Base-by-base conservation (phyloP, 768 basidiomycete genomes). In the Hygrophorus pudorinus region DNA sequence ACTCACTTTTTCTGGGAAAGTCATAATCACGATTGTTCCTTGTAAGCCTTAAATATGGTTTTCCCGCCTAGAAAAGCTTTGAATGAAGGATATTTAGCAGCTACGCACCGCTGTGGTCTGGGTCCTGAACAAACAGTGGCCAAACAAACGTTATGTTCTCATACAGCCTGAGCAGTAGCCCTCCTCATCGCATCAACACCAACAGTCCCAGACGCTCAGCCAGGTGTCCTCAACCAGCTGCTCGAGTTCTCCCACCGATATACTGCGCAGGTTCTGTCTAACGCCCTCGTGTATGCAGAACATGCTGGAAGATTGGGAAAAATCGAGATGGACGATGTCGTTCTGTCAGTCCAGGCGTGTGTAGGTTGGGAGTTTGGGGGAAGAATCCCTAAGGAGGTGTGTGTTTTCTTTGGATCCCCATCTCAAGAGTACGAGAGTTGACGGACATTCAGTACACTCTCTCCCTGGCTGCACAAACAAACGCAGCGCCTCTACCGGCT, bases 301-400 rank as follows among this genome's bases (percentile, higher is more conserved):
- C 88, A 91, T 57, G 88, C 84, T 14, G 84, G 85, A 11, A 72
- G 80, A 35, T 59, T 76, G 2, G 83, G 81, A 47, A 88, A 84
- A 65, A 70, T 91, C 44, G 87, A 89, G 51, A 76, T 81, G 70
- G 87, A 91, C 50, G 88, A 91, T 61, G 67, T 86, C 38, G 73
- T 76, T 3, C 69, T 91, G 32, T 85, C 87, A 2, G 81, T 89
- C 4, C 88, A 91, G 60, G 86, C 87, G 5, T 79, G 88, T 45
- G 89, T 91, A 3, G 89, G 88, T 34, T 91, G 89, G 89, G 89
- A 91, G 61, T 85, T 89, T 58, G 88, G 87, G 17, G 88, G 89
- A 5, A 73, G 87, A 31, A 78, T 91, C 21, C 88, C 88, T 2
- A 90, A 90, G 64, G 88, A 91, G 77, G 88, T 90, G 45, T 21